A percentile compares a stretch with the other conserved stretches of the same genome.
Conservation (phyloP, 1,139 yeast genomes). For the Sugiyamaella xylanicola region DNA sequence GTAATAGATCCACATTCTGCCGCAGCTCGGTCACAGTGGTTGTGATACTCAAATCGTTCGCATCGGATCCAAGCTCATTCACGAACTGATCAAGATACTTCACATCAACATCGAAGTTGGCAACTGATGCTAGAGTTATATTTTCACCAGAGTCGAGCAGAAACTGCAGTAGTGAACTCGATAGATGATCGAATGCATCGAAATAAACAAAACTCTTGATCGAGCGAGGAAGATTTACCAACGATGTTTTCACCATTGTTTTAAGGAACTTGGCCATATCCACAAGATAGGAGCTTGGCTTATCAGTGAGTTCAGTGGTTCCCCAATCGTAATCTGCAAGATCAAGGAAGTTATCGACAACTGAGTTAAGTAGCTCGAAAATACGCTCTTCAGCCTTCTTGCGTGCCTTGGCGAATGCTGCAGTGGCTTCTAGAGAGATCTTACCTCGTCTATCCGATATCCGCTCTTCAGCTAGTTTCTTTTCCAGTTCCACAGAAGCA, state of each 20-base stretch:
- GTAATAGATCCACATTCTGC: conserved; percentile 59
- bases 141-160: conserved; percentile 52
- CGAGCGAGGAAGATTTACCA: conserved; percentile 76
- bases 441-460: conserved; percentile 42
- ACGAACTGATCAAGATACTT: conserved; percentile 58
- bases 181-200: conserved; percentile 83
- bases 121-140: conserved; percentile 52
- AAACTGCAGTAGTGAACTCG: conserved; percentile 63
- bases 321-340: conserved; percentile 86
- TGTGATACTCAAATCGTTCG: conserved; percentile 41
- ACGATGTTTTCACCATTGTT: conserved; percentile 84
- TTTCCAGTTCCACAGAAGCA: conserved; percentile 53
- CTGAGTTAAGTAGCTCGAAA: conserved; percentile 67
- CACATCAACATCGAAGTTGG: conserved; percentile 65
- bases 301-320: conserved; percentile 50
- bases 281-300: conserved; percentile 73
- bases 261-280: conserved; percentile 89
- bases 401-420: conserved; percentile 61
- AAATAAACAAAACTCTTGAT: conserved; percentile 78
- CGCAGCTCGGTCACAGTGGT: conserved; percentile 60
- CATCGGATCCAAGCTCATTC: conserved; percentile 44
- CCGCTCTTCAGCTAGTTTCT: conserved; percentile 40
- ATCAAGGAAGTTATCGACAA: conserved; percentile 77
- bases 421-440: conserved; percentile 53
- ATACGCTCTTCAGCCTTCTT: conserved; percentile 79